Conservation (phyloP, 23 red algal genomes). For the Gracilaria gracilis region DNA sequence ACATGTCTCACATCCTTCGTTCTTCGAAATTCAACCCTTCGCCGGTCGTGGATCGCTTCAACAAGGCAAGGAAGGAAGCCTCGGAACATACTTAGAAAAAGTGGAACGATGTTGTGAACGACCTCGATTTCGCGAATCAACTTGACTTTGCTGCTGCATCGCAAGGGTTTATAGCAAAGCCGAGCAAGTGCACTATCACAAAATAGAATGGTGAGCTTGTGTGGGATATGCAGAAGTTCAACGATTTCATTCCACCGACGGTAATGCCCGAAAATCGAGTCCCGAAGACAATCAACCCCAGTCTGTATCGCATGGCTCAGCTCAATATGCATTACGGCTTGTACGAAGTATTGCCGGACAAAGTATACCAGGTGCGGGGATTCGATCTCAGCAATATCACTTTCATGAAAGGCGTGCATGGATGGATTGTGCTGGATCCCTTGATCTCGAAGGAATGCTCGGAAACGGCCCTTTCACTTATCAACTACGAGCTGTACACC, state of each 20-base stretch:
- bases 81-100: no score
- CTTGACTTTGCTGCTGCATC: no score
- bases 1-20: no score
- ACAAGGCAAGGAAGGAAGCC: no score
- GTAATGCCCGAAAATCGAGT: background rate
- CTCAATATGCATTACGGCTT: conserved; percentile 20
- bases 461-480: background rate
- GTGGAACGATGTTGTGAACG: no score
- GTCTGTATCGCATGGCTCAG: conserved; percentile 9
- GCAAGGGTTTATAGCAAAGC: no score
- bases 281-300: conserved; percentile 5
- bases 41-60: no score
- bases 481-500: background rate
- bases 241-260: background rate
- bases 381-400: conserved; percentile 31
- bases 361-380: conserved; percentile 20
- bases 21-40: no score
- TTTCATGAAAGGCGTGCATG: background rate
- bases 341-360: background rate
- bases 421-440: conserved; percentile 26
- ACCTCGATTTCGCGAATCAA: no score
- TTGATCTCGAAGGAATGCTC: background rate
- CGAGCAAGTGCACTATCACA: no score
- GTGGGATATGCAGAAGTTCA: conserved; percentile 11
- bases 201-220: background rate